These are phyloP conservation scores for Lentinula sp. DNA, from an alignment of 768 basidiomycete species.

Conservation along the genomic window DNA sequence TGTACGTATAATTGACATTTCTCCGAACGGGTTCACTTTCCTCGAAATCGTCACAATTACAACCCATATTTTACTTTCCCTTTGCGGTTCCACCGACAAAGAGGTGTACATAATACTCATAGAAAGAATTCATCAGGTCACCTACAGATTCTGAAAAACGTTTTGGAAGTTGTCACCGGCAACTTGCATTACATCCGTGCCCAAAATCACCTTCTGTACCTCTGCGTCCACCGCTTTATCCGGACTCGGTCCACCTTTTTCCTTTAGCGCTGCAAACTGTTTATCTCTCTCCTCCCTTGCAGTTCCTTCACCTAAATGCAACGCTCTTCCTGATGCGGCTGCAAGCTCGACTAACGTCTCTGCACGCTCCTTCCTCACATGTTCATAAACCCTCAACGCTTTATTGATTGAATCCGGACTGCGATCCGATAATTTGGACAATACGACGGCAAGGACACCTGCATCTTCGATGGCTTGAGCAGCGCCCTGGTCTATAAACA, in stretches of 20 bases:
- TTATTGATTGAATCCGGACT: slow-evolving; percentile 3
- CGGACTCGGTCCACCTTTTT: slow-evolving; percentile 13
- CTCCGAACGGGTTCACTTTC: too few relatives aligned
- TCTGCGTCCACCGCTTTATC: slow-evolving; percentile 14
- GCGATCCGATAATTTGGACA: slow-evolving; percentile 12
- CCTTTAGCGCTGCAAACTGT: slow-evolving; percentile 12
- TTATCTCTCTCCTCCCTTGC: slow-evolving; percentile 15
- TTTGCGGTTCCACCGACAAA: too few relatives aligned
- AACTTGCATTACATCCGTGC: slow-evolving; percentile 13
- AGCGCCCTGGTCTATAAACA: slow-evolving; percentile 22
- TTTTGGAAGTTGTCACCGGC: slow-evolving; percentile 6
- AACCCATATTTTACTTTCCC: too few relatives aligned
- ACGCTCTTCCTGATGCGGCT: slow-evolving; percentile 10
- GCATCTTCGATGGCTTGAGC: slow-evolving; percentile 37
- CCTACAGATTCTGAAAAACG: neutral
- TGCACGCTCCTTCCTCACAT: slow-evolving; percentile 14
- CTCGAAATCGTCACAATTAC: too few relatives aligned
- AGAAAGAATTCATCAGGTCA: too few relatives aligned
- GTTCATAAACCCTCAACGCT: slow-evolving; percentile 15
- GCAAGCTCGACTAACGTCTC: slow-evolving; percentile 15
- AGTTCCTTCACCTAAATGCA: slow-evolving; percentile 11
- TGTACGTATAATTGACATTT: too few relatives aligned
- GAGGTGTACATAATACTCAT: too few relatives aligned
- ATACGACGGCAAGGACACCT: slow-evolving; percentile 23
- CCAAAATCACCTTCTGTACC: slow-evolving; percentile 16